Evolutionary conservation across 1,284 basidiomycete species (phyloP), one percentile per base, ranked within the genome.

Genomic region (Malassezia nana): DNA sequence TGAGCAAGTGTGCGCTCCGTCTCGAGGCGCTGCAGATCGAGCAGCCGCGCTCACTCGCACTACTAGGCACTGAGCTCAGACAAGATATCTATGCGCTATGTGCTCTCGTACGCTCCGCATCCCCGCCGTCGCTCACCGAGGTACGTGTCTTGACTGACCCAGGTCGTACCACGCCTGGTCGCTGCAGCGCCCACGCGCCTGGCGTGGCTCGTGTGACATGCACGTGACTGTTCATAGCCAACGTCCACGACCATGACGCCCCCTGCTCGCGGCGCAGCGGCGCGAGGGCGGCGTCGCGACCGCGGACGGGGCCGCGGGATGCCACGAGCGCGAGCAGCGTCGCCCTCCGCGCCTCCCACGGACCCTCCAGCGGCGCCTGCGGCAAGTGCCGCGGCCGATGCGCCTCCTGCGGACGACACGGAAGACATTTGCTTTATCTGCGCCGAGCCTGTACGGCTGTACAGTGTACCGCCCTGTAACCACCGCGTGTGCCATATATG

Each of bases 401-500:
- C 26, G 42, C 10, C 42, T 9, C 9, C 42, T 12, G 28, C 42
- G 22, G 65, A 65, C 25, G 62, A 30, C n/a, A 72, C 64, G 28
- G 62, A 29, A 12, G 74, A 74, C 30, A 74, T 85, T 4, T 98
- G 94, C 77, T 92, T 85, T 79, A 96, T 98, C 74, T 98, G 92
- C 69, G 90, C 92, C 1, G 90, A 98, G 71, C 85, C 86, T 2
- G 83, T 95, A 74, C 88, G 86, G 68, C 91, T 88, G 72, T 91
- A 84, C 75, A 83, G 87, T 9, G 77, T 95, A 15, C 85, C 89
- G 7, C 82, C 85, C 46, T 98, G 92, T 77, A 89, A 89, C 70
- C 92, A 98, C 74, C 79, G 85, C 38, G 89, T 86, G 6, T 92
- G 89, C 76, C 87, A 91, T 76, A 84, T 94, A 52, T 98, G 92